Base-by-base conservation (phyloP, 2,329 filamentous ascomycete species). In the Xylariaceae sp. region DNA sequence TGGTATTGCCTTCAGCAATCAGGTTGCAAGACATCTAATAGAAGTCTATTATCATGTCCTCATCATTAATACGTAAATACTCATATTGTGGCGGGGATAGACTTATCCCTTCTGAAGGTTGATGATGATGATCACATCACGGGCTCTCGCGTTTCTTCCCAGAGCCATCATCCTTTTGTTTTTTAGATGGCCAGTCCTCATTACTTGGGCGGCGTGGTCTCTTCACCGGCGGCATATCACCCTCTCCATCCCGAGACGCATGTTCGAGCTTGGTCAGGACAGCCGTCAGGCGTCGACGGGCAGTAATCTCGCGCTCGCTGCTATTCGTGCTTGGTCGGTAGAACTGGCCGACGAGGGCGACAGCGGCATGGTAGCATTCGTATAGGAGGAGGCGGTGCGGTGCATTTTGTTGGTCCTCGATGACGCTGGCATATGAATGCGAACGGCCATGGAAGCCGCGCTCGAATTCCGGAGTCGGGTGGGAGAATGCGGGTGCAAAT, bases 361-460 rank as follows among this genome's bases (percentile, higher is more conserved):
- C 69, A 1, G 75, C 65, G 3, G 76, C 72, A 50, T 81, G 76
- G 57, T 80, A 82, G 55, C 75, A 78, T 50, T 75, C 70, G 61
- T 83, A 83, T 3, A 83, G 60, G 2, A 82, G 60, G 6, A 79
- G 55, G 10, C 79, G 70, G 2, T 71, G 61, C n/a, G 64, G 55
- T 0, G 68, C 69, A 45, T 70, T 69, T n/a, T 65, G 63, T 17
- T 58, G 56, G 47, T 73, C 71, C 36, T 76, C 70, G 36, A 77
- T 63, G 2, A 72, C 49, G 16, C 61, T 54, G 19, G 35, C 36
- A 12, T 53, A 34, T 3, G 20, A 27, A 14, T 43, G 37, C 29
- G 34, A 19, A n/a, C 20, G 19, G 19, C 39, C 21, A 3, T 23
- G 61, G 54, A 76, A 80, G 1, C 77, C 78, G 22, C 63, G 60